Evolutionary conservation across 1,284 basidiomycete genomes (phyloP), one percentile per base, ranked within the genome.

Genomic region (Tetrapyrgos nigripes): DNA sequence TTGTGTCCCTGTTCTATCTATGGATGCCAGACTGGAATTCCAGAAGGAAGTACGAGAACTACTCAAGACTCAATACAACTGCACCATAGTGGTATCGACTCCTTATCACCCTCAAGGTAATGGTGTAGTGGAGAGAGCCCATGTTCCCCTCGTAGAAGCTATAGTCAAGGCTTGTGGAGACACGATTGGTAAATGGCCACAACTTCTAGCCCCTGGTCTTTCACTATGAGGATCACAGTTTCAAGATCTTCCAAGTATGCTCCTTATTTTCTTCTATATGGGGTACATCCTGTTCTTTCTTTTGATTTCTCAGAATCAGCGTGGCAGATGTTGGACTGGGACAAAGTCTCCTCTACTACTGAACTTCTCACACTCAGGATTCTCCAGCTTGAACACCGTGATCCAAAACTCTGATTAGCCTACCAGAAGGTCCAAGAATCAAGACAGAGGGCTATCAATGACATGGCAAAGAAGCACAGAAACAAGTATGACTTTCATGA

Each of bases 61-160:
- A 0, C 60, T 78, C 0, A 53, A 54, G 5, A 53, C 60, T 4
- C 63, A 65, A 21, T 74, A 75, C 45, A 46, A 59, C 1, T 63
- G 74, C 26, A 52, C 45, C 0, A 55, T 70, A 3, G 66, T 76
- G 4, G 40, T 70, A 1, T 70, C 67, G 2, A 65, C 70, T 2
- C 55, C 71, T 0, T 76, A 75, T 52, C 69, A 76, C 52, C 72
- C 70, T 0, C 53, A 76, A 61, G 73, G 70, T 3, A 76, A 76
- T 48, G 74, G 65, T 0, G 56, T 66, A 0, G 65, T 69, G 0
- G 75, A 79, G 59, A 60, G 68, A 1, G 47, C 59, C 8, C 70
- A 74, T 49, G 62, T 68, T 21, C 65, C 67, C 0, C 47, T 76
- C 0, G 58, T 63, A 1, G 53, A 67, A 10, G 63, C 65, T 0